Evolutionary conservation across 1,284 basidiomycete genomes (phyloP), one percentile per base, ranked within the genome.

Genomic region (Cutaneotrichosporon sp.): DNA sequence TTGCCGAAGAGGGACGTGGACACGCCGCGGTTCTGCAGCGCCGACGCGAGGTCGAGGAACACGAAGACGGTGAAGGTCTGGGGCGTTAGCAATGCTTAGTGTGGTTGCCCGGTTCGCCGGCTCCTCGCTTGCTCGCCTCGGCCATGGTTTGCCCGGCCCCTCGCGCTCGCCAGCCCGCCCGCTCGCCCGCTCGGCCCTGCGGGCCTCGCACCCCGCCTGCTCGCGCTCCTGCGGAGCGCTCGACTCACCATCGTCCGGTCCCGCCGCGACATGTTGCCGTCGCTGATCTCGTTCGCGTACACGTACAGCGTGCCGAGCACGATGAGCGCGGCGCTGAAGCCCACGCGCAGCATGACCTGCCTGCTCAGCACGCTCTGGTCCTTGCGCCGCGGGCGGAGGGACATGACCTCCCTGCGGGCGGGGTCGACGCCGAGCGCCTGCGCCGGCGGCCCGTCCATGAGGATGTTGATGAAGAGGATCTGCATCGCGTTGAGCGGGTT

Each of bases 401-500:
- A 85, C 91, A 98, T 97, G 34, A 95, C 87, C 22, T 89, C 89
- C 22, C 87, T 87, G 75, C 97, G 91, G 24, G 95, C 91, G 10
- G 95, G 95, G 80, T 99, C 95, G 6, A 99, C 95, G 54, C 95
- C 95, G 49, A 99, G 84, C 54, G 91, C 93, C 79, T 97, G 95
- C 74, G 91, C 93, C 2, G 95, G 95, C 16, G 95, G 95, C 87
- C 94, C 95, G 72, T 98, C 95, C 95, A 97, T 97, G 56, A 98
- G 85, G 74, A 98, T 97, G 80, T 98, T 98, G 78, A 98, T 97
- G 78, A 97, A 98, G 25, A 99, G 82, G 70, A 99, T 98, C 79
- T 98, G 95, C 94, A 98, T 98, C 3, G 95, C 89, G 75, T 99
- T 99, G 66, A 99, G 84, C 16, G 95, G 95, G 73, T 95, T 94